Evolutionary conservation across 2,329 filamentous ascomycete genomes (phyloP).

Genomic region (Fusarium luffae): DNA sequence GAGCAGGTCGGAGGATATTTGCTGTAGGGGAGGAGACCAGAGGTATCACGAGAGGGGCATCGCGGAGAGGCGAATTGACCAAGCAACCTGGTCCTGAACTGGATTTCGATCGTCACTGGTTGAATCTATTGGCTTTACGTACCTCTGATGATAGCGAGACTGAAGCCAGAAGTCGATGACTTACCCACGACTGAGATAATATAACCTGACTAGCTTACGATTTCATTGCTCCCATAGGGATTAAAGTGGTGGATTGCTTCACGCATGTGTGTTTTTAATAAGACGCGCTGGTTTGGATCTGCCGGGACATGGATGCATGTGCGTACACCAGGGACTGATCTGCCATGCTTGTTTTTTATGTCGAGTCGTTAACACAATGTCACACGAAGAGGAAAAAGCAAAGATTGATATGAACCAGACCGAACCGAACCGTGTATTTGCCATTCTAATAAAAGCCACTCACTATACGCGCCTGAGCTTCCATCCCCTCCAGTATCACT

Average conservation of each 20-base stretch:
- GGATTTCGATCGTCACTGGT: slow-evolving; percentile 24
- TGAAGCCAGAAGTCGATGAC: slow-evolving; percentile 32
- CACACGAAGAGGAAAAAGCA: background rate
- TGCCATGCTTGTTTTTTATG: background rate
- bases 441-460: slow-evolving; percentile 21
- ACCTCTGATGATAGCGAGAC: slow-evolving; percentile 36
- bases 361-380: background rate
- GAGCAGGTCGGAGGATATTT: slow-evolving; percentile 88
- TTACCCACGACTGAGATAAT: slow-evolving; percentile 49
- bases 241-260: background rate
- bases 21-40: slow-evolving; percentile 9
- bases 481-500: slow-evolving; percentile 11
- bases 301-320: background rate
- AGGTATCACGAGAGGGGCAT: slow-evolving; percentile 3
- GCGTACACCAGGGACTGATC: background rate
- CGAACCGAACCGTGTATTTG: slow-evolving; percentile 22
- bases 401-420: background rate
- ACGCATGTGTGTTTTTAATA: background rate
- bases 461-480: slow-evolving; percentile 3
- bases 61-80: slow-evolving; percentile 14
- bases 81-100: slow-evolving; percentile 25
- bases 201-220: slow-evolving; percentile 38
- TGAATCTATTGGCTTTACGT: slow-evolving; percentile 36
- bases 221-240: background rate
- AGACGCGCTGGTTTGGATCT: background rate